Base-by-base conservation (phyloP, 768 basidiomycete genomes). In the Leccinum pellstonianum region DNA sequence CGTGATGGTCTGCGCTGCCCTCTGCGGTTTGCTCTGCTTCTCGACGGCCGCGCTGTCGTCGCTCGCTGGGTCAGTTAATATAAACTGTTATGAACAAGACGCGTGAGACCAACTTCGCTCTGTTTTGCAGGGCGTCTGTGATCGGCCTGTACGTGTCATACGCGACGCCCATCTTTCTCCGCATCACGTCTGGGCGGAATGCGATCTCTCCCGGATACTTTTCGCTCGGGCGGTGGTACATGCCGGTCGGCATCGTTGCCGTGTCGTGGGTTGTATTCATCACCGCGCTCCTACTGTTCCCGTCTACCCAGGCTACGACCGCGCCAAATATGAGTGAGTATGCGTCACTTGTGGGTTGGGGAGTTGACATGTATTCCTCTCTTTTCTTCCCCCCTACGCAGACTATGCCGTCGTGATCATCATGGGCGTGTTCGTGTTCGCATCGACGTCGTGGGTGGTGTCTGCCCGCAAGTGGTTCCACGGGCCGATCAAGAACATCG, bases 381-480 rank as follows among this genome's bases (percentile, higher is more conserved):
- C 37, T 38, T 35, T 1, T 0, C 33, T 35, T 0, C 33, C 33
- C 33, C 33, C 33, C 14, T 14, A 35, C 12, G 17, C 62, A 90
- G 88, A 90, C 66, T 89, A 88, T 65, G 79, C 86, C 1, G 81
- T 87, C 29, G 85, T 88, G 11, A 81, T 89, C 57, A 80, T 89
- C 67, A 77, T 80, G 76, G 75, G 75, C 1, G 86, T 90, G 7
- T 87, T 90, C 69, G 66, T 87, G 15, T 87, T 88, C 64, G 85
- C 88, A 1, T 72, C 82, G 1, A 56, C 78, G 5, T 87, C 84
- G 9, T 90, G 88, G 88, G 69, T 85, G 6, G 23, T 85, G 5
- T 88, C 87, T 23, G 88, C 88, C 1, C 82, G 74, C 37, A 83
- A 85, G 58, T 90, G 88, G 88, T 90, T 90, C 75, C 78, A 73